Conservation (phyloP, 176 grass and related monocot genomes). For the Bolboschoenus planiculmis region DNA sequence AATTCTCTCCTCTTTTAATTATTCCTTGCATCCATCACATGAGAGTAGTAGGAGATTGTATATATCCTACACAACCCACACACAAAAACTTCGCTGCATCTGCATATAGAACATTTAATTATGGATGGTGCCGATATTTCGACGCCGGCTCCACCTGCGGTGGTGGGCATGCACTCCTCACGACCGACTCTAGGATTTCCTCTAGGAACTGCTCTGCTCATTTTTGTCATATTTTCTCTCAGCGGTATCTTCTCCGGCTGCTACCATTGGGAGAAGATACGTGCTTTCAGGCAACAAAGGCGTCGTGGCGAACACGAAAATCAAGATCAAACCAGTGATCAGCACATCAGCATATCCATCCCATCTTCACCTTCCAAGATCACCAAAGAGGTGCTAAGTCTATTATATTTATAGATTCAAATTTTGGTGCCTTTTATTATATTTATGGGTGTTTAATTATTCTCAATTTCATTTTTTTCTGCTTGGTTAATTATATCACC, state of each 20-base stretch:
- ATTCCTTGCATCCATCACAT: background rate
- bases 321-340: background rate
- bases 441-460: background rate
- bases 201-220: constrained; percentile 66
- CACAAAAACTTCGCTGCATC: background rate
- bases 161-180: constrained; percentile 32
- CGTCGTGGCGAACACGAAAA: constrained; percentile 25
- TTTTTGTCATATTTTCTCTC: constrained; percentile 85
- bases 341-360: constrained; percentile 26
- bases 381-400: constrained; percentile 30
- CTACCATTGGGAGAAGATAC: constrained; percentile 97
- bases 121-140: constrained; percentile 37
- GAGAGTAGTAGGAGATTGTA: constrained; percentile 7
- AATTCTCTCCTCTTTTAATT: constrained; percentile 24
- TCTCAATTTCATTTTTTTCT: background rate
- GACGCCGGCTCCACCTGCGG: constrained; percentile 39
- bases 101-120: constrained; percentile 14
- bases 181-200: constrained; percentile 76
- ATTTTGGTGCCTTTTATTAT: background rate
- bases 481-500: background rate
- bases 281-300: constrained; percentile 36
- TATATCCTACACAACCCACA: background rate
- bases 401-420: background rate
- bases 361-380: constrained; percentile 27
- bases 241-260: constrained; percentile 84